phyloP scores from a whole-genome alignment of 1,139 yeast genomes.

The Lizanozyma gosingica region DNA sequence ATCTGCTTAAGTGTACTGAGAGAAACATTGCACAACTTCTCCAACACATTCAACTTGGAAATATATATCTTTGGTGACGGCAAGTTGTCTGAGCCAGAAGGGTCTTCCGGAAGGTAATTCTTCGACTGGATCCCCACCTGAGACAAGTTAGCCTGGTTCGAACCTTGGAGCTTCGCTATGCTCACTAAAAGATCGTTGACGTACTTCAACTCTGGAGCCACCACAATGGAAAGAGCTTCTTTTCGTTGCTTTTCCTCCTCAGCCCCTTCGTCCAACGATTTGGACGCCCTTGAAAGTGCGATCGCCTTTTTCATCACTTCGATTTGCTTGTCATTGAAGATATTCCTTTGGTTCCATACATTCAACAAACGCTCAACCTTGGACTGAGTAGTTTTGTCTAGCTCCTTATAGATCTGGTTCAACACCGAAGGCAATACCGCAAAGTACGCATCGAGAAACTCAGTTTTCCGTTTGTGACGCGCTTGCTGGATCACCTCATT shows the following conservation, averaged over 20 bases:
- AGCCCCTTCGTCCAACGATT: conserved; percentile 3
- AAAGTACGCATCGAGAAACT: conserved; percentile 53
- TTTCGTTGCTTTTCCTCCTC: conserved; percentile 3
- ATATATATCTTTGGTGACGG: conserved; percentile 46
- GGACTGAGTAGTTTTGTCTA: conserved; percentile 35
- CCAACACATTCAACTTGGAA: conserved; percentile 35
- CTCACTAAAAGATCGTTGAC: conserved; percentile 25
- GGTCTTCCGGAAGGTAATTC: conserved; percentile 32
- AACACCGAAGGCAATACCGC: conserved; percentile 34
- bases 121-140: conserved; percentile 38
- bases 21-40: conserved; percentile 31
- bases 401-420: conserved; percentile 20
- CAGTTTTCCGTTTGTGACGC: conserved; percentile 52
- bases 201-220: conserved; percentile 32
- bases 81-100: conserved; percentile 34
- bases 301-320: conserved; percentile 31
- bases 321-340: conserved; percentile 41
- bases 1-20: conserved; percentile 8
- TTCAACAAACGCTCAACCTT: conserved; percentile 56
- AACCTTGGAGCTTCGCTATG: conserved; percentile 21
- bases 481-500: conserved; percentile 84
- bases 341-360: conserved; percentile 67
- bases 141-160: conserved; percentile 28
- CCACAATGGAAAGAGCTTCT: conserved; percentile 5
- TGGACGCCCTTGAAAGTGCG: conserved; percentile 11